These are phyloP conservation scores for Aspergillus chevalieri DNA, from an alignment of 2,329 filamentous ascomycete species.

Conservation along the genomic window DNA sequence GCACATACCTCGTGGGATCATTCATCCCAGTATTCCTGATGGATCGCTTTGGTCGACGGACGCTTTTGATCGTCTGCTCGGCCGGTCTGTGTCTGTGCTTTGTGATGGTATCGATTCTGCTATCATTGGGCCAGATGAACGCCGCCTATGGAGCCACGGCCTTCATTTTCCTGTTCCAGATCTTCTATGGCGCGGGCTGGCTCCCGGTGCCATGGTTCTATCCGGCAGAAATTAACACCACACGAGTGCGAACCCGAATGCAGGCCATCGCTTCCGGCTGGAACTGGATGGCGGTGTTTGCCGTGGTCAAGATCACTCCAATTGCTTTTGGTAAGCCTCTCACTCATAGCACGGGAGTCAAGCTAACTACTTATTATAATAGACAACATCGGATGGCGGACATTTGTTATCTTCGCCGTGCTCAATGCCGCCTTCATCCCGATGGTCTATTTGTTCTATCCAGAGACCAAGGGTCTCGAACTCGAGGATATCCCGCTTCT, in stretches of 20 bases:
- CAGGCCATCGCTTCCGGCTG: conserved; percentile 35
- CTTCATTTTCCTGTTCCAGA: conserved; percentile 43
- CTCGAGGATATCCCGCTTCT: conserved; percentile 54
- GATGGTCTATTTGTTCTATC: conserved; percentile 59
- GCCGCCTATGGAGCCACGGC: conserved; percentile 38
- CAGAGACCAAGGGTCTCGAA: conserved; percentile 58
- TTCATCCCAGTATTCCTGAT: conserved; percentile 38
- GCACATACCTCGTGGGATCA: conserved; percentile 37
- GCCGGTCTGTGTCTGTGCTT: conserved; percentile 42
- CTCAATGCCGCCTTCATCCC: conserved; percentile 29
- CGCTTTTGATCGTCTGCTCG: conserved; percentile 37
- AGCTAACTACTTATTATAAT: conserved; percentile 12
- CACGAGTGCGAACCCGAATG: conserved; percentile 35
- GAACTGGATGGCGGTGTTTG: conserved; percentile 34
- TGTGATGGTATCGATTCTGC: conserved; percentile 33
- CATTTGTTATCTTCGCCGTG: conserved; percentile 24
- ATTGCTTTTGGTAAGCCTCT: conserved; percentile 16
- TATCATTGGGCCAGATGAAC: conserved; percentile 26
- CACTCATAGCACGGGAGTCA: background rate
- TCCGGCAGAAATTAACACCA: conserved; percentile 37
- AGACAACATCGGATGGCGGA: conserved; percentile 26
- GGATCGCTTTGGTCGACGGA: conserved; percentile 38
- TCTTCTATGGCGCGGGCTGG: conserved; percentile 40
- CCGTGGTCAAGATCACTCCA: conserved; percentile 23
- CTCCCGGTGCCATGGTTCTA: conserved; percentile 43